Evolutionary conservation across 805 yeast genomes (phyloP).

Genomic region (Grigorovia yakushimaensis): DNA sequence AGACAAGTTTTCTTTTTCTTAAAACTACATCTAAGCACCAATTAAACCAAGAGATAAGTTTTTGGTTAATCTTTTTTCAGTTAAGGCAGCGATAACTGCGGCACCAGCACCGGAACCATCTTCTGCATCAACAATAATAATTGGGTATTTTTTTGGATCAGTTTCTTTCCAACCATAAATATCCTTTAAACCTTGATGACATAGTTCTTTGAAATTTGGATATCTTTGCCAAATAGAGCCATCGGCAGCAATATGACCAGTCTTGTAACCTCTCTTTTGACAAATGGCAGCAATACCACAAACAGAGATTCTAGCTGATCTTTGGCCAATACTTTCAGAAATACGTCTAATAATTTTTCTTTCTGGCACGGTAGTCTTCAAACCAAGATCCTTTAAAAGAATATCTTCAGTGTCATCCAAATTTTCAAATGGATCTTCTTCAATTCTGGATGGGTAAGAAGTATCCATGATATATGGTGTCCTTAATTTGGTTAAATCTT

Average conservation of each 20-base stretch:
- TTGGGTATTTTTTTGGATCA: conserved; percentile 51
- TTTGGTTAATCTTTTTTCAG: conserved; percentile 61
- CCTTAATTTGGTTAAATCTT: conserved; percentile 53
- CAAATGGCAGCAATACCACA: conserved; percentile 94
- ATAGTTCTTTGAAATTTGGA: conserved; percentile 83
- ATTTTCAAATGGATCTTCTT: conserved; percentile 80
- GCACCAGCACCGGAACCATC: conserved; percentile 99
- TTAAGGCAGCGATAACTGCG: conserved; percentile 91
- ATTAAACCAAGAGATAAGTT: conserved; percentile 54
- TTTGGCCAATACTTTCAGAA: conserved; percentile 78
- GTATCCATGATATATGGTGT: conserved; percentile 73
- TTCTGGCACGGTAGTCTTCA: conserved; percentile 67
- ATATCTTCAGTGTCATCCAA: conserved; percentile 60
- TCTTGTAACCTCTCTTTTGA: conserved; percentile 65
- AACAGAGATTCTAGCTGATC: conserved; percentile 84
- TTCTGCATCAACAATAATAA: conserved; percentile 81
- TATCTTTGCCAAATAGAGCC: conserved; percentile 91
- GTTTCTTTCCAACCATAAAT: conserved; percentile 66
- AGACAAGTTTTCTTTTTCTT: too few species aligned
- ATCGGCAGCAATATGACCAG: conserved; percentile 89
- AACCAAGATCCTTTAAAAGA: conserved; percentile 47
- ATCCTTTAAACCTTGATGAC: conserved; percentile 78
- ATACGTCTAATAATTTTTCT: conserved; percentile 70
- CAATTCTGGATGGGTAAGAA: conserved; percentile 74
- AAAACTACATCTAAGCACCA: conserved; percentile 2